Percentiles rank a stretch among this genome's conserved stretches.
These are phyloP conservation scores for Candida arabinofermentans DNA, from an alignment of 805 yeast genomes.

Conservation along the genomic window DNA sequence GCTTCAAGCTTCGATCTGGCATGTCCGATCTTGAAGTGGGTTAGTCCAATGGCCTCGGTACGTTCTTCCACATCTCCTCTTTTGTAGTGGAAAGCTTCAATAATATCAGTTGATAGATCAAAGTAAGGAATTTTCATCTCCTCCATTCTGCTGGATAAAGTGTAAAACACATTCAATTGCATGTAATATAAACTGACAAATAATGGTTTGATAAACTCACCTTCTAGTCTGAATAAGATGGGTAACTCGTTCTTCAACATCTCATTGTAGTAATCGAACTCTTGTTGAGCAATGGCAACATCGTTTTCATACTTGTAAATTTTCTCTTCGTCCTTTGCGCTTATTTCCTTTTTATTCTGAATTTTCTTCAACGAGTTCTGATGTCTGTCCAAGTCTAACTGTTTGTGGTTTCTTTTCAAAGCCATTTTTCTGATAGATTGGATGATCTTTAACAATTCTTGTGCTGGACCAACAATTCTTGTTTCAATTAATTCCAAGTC, in stretches of 20 bases:
- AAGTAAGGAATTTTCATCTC: constrained; percentile 96
- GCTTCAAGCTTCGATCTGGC: constrained; percentile 81
- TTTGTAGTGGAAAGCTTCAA: constrained; percentile 72
- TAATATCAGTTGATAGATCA: constrained; percentile 78
- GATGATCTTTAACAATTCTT: constrained; percentile 80
- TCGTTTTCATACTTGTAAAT: constrained; percentile 88
- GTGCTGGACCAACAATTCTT: constrained; percentile 87
- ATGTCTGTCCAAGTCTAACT: constrained; percentile 87
- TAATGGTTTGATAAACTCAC: constrained; percentile 87
- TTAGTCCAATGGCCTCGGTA: constrained; percentile 83
- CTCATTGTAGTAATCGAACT: constrained; percentile 92
- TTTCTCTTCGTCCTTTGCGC: constrained; percentile 86
- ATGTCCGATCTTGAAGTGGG: constrained; percentile 86
- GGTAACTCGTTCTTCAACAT: constrained; percentile 92
- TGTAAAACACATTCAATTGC: constrained; percentile 96
- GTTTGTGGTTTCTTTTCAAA: constrained; percentile 92
- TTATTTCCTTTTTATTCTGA: constrained; percentile 78
- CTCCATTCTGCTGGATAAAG: constrained; percentile 86
- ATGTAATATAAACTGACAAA: constrained; percentile 93
- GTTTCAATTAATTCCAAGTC: constrained; percentile 90
- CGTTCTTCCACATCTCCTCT: constrained; percentile 90
- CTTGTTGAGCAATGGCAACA: constrained; percentile 87
- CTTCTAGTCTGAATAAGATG: constrained; percentile 78
- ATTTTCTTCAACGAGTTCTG: constrained; percentile 63
- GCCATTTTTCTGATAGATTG: constrained; percentile 88